phyloP scores from a whole-genome alignment of 2,329 filamentous ascomycete species.

The Plectosphaerella cucumerina region DNA sequence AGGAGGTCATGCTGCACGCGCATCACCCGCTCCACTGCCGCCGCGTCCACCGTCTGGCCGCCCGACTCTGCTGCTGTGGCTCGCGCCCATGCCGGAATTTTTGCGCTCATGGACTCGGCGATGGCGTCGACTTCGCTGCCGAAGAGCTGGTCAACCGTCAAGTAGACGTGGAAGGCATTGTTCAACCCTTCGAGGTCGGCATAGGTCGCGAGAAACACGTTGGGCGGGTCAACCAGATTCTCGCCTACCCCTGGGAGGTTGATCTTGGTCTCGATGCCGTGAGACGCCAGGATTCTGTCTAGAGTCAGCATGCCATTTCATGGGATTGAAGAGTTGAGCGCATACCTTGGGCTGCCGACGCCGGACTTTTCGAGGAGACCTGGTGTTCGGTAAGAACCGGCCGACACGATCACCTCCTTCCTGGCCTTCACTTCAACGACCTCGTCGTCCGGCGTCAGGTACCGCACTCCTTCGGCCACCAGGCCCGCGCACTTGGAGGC shows the following conservation, averaged over 20 bases:
- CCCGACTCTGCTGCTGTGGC: conserved; percentile 19
- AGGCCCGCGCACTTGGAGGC: neutral
- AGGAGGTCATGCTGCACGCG: conserved; percentile 42
- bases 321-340: neutral
- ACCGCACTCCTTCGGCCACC: conserved; percentile 30
- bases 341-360: conserved; percentile 35
- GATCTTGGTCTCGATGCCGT: conserved; percentile 37
- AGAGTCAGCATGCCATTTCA: conserved; percentile 6
- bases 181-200: conserved; percentile 6
- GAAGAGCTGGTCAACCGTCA: conserved; percentile 28
- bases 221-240: conserved; percentile 48
- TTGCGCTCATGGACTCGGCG: conserved; percentile 16
- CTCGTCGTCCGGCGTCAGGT: conserved; percentile 28
- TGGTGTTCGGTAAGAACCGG: conserved; percentile 46
- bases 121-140: conserved; percentile 18
- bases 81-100: conserved; percentile 24
- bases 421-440: conserved; percentile 28
- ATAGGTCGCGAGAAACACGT: conserved; percentile 13
- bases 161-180: conserved; percentile 25
- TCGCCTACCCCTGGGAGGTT: conserved; percentile 48
- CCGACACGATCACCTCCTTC: conserved; percentile 43
- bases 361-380: conserved; percentile 50
- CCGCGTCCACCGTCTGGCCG: conserved; percentile 19
- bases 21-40: conserved; percentile 34
- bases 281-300: conserved; percentile 30